Base-by-base conservation (phyloP, 1,284 basidiomycete species). In the Phlebopus sp. region DNA sequence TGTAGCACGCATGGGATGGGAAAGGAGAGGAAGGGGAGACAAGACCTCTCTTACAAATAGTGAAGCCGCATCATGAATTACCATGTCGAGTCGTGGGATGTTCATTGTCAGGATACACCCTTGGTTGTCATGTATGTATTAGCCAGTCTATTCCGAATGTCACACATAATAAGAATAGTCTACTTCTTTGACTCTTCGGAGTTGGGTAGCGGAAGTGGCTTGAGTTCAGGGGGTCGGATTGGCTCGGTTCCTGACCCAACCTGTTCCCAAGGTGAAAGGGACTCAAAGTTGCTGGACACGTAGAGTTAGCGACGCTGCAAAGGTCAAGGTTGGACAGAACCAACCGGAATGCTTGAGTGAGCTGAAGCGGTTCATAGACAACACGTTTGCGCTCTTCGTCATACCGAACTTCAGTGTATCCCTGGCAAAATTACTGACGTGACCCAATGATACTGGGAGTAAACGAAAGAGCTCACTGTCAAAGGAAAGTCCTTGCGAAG, bases 321-420 rank as follows among this genome's bases (percentile, higher is more conserved):
- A 8, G 37, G 13, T 17, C 45, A 23, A 57, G 37, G 35, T 29
- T 36, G 4, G 30, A 47, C 21, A 27, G 38, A 14, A 67, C 75
- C 53, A 57, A 92, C 90, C 96, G 84, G 86, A 97, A 99, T 37
- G 96, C 96, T 71, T 99, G 97, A 8, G 95, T 95, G 56, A 99
- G 81, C 68, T 99, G 97, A 48, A 99, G 76, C 23, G 97, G 97
- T 69, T 99, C 97, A 62, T 96, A 96, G 19, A 99, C 94, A 49
- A 99, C 94, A 40, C 96, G 91, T 75, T 99, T 99, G 68, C 91
- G 86, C 74, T 97, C 96, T 74, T 99, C 97, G 65, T 98, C 95
- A 66, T 98, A 99, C 48, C 97, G 86, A 42, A 99, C 82, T 71
- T 99, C 97, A 9, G 93, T 92, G 74, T 99, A 99, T 30, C 96